A percentile compares a stretch with the other conserved stretches of the same genome.
phyloP scores from a whole-genome alignment of 768 basidiomycete genomes.

The Lactarius pseudohatsudake region DNA sequence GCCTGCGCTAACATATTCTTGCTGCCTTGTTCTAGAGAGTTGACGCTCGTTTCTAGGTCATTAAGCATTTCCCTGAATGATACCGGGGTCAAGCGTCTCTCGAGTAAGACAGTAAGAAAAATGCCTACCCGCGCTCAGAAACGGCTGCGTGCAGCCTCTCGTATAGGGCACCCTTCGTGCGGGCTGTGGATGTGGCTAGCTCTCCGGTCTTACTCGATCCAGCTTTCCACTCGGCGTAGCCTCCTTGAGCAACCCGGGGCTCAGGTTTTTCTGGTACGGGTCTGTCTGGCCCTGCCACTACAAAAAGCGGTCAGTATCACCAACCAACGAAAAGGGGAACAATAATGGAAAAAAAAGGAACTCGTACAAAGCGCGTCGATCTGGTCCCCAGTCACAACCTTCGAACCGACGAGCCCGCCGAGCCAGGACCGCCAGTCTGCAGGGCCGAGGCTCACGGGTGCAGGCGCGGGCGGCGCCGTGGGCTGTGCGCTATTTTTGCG shows the following conservation, averaged over 20 bases:
- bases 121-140: constrained; percentile 59
- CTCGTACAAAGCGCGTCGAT: constrained; percentile 58
- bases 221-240: constrained; percentile 22
- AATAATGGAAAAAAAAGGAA: not conserved
- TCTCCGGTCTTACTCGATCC: constrained; percentile 23
- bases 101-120: not conserved
- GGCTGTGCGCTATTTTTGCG: constrained; percentile 35
- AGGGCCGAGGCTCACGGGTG: constrained; percentile 60
- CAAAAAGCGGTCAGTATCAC: not conserved
- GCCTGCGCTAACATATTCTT: constrained; percentile 67
- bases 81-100: not conserved
- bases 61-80: constrained; percentile 57
- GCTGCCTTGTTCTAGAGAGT: constrained; percentile 64
- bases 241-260: constrained; percentile 16
- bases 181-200: constrained; percentile 29
- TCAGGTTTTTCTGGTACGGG: constrained; percentile 45
- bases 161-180: constrained; percentile 34
- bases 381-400: constrained; percentile 54
- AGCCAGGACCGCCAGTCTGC: constrained; percentile 47
- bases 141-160: constrained; percentile 46
- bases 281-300: constrained; percentile 68
- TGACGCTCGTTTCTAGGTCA: constrained; percentile 60
- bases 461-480: constrained; percentile 54
- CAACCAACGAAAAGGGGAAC: not conserved
- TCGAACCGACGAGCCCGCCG: constrained; percentile 45